Evolutionary conservation across 2,329 filamentous ascomycete genomes (phyloP), one percentile per base, ranked within the genome.

Genomic region (Diaporthe batatas): DNA sequence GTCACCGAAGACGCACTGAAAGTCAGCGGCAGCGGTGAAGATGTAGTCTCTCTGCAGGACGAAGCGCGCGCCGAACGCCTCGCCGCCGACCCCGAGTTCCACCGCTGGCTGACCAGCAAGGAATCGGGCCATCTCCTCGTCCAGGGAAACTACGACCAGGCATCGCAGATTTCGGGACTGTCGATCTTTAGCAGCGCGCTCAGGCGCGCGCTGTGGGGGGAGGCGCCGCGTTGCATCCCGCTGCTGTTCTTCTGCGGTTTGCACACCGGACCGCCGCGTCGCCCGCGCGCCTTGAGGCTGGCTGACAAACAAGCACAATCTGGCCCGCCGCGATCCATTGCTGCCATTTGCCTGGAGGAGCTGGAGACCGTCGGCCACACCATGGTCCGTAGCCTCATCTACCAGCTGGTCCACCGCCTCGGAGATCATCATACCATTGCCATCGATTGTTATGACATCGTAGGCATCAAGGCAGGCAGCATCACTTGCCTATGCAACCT

Each of bases 201-300:
- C 2, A 3, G 16, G 0, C 14, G 10, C 7, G 32, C 29, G 11
- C 51, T 72, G 1, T 49, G 14, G 7, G 23, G 42, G 1, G 2
- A 6, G 18, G 18, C 10, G 2, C 39, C 53, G 3, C 51, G 29
- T 3, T 47, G 57, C 29, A 36, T 72, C 51, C 39, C 25, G 2
- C 21, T 68, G 12, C 11, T 18, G 4, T 72, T 72, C 6, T 72
- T 42, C 42, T 72, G 70, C 53, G 70, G 70, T 2, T 23, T 72
- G 16, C 70, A 68, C 8, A 29, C n/a, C 10, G 29, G 25, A 7
- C 12, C 29, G 1, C 5, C 39, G 16, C 1, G 2, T 42, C 39
- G 14, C 12, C 39, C 39, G 39, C 12, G 12, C 39, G 5, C 4
- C 11, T 16, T 16, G 3, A n/a, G n/a, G n/a, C n/a, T n/a, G n/a